Base-by-base conservation (phyloP, 2,329 filamentous ascomycete genomes). In the Aspergillus fischeri region DNA sequence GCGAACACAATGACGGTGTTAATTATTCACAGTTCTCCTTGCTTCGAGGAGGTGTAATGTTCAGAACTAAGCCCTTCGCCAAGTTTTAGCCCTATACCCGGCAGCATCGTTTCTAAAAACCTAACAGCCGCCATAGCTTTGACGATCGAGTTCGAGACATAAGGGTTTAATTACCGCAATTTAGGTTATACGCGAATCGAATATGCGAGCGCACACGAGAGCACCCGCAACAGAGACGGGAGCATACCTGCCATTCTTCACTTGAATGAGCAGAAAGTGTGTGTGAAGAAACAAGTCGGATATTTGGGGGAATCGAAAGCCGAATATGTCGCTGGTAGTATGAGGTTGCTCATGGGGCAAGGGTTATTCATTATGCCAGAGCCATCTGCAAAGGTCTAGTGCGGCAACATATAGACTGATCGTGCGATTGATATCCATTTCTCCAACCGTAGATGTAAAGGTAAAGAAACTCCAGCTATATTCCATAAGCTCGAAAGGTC, bases 371-470 rank as follows among this genome's bases (percentile, higher is more conserved):
- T 17, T 38, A 38, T 35, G 25, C 24, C 47, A 27, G 17, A 52
- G 7, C 20, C 11, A n/a, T 20, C 6, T 21, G 24, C 8, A 17
- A 38, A 17, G 6, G 32, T 59, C 56, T 71, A 65, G 68, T 49
- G 51, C 24, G 17, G 14, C 49, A 48, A 29, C 35, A 57, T 54
- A 53, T 65, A 81, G 77, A 75, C 76, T 51, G 81, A 90, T 67
- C 80, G 93, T 47, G 76, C 94, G 64, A 83, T 90, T 8, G 89
- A 92, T 11, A 85, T 96, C 47, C 93, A 97, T 97, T 44, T 93
- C 91, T 45, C 93, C 93, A 1, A 97, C 92, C 0, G 91, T 93
- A 21, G 81, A 96, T 51, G 92, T 95, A 73, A 86, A 97, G 74
- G 92, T 74, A 62, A 68, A 71, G 60, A 28, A 27, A 51, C 28